Conservation (phyloP, 1,139 yeast genomes). For the Diutina pseudorugosa region DNA sequence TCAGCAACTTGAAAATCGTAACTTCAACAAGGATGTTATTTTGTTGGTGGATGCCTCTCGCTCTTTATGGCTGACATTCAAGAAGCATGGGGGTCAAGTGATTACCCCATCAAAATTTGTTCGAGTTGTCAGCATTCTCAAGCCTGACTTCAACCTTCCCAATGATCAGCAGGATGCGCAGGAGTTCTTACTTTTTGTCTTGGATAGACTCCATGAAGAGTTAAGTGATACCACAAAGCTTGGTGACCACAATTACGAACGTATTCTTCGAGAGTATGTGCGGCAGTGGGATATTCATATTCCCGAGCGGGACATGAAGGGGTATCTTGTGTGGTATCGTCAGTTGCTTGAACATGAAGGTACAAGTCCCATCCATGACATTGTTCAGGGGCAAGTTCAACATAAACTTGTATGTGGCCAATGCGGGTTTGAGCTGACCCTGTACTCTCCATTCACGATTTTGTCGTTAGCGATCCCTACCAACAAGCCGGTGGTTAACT, state of each 20-base stretch:
- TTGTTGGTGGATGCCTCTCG: conserved; percentile 34
- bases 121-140: conserved; percentile 36
- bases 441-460: conserved; percentile 49
- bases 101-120: conserved; percentile 57
- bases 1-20: neutral
- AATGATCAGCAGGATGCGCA: conserved; percentile 72
- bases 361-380: conserved; percentile 49
- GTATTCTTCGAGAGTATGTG: conserved; percentile 12
- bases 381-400: conserved; percentile 59
- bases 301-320: conserved; percentile 26
- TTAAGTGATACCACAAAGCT: conserved; percentile 20
- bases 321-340: conserved; percentile 49
- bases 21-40: neutral
- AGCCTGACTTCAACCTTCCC: conserved; percentile 59
- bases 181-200: conserved; percentile 52
- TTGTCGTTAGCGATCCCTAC: conserved; percentile 57
- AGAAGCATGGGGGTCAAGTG: conserved; percentile 44
- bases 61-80: conserved; percentile 30
- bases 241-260: conserved; percentile 10
- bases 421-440: conserved; percentile 49
- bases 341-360: conserved; percentile 43
- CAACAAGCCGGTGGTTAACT: conserved; percentile 18
- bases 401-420: conserved; percentile 48
- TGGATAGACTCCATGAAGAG: conserved; percentile 65
- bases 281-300: conserved; percentile 20